Evolutionary conservation across 352 stramenopile genomes (phyloP).

Genomic region (Phytophthora fragariae): DNA sequence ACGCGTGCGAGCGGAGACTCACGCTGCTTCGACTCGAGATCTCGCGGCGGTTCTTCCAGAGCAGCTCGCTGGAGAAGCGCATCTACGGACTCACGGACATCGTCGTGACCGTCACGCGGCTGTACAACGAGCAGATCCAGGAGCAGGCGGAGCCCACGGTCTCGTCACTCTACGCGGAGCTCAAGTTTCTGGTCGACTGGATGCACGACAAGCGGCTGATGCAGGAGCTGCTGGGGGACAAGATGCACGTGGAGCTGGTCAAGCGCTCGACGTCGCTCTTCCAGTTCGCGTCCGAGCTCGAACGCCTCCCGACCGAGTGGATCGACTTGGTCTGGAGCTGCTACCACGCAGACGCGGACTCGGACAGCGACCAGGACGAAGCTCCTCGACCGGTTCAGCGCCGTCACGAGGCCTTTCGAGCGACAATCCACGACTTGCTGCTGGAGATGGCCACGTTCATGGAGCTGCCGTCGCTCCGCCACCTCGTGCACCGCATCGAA

Average conservation of each 20-base stretch:
- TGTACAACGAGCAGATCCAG: conserved; percentile 55
- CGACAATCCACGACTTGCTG: conserved; percentile 55
- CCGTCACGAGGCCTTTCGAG: conserved; percentile 56
- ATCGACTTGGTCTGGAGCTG: conserved; percentile 66
- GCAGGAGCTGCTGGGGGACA: conserved; percentile 65
- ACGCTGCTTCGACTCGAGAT: conserved; percentile 65
- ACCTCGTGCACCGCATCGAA: conserved; percentile 44
- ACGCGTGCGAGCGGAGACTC: conserved; percentile 41
- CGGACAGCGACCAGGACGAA: not conserved
- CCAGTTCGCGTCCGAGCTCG: conserved; percentile 55
- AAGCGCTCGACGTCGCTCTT: conserved; percentile 71
- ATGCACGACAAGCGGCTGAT: conserved; percentile 57
- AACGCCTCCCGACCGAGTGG: conserved; percentile 43
- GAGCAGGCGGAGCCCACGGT: conserved; percentile 40
- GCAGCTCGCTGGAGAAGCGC: conserved; percentile 70
- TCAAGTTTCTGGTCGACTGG: conserved; percentile 56
- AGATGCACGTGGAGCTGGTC: conserved; percentile 74
- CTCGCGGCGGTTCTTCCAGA: conserved; percentile 57
- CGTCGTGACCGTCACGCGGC: conserved; percentile 46
- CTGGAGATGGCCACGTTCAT: conserved; percentile 67
- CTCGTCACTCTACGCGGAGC: conserved; percentile 26
- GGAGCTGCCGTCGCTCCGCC: conserved; percentile 41
- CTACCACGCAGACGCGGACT: conserved; percentile 39
- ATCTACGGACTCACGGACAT: conserved; percentile 81
- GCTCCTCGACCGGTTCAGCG: conserved; percentile 28